phyloP scores from a whole-genome alignment of 805 yeast species.

The Brettanomyces naardenensis region DNA sequence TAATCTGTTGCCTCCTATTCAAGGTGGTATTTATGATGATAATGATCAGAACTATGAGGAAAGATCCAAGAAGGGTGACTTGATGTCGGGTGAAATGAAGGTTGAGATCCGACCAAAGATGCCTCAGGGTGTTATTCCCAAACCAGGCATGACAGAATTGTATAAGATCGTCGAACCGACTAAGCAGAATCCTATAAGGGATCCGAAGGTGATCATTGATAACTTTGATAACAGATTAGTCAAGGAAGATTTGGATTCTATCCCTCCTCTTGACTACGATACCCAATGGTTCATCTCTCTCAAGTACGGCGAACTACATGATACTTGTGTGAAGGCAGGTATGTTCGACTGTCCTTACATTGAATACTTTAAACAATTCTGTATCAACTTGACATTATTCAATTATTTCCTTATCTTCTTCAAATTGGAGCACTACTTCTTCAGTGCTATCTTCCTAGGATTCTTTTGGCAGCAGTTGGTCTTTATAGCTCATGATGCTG shows the following conservation, averaged over 20 bases:
- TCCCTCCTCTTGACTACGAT: slow-evolving; percentile 60
- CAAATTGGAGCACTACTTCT: slow-evolving; percentile 33
- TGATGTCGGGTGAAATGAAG: slow-evolving; percentile 33
- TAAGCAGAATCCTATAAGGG: slow-evolving; percentile 30
- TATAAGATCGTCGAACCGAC: slow-evolving; percentile 25
- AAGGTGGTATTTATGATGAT: slow-evolving; percentile 52
- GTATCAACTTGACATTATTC: slow-evolving; percentile 51
- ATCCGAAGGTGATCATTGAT: slow-evolving; percentile 45
- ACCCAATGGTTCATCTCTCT: slow-evolving; percentile 53
- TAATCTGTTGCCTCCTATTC: slow-evolving; percentile 80
- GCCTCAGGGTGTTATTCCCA: slow-evolving; percentile 39
- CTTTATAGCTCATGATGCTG: slow-evolving; percentile 86
- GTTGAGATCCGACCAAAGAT: slow-evolving; percentile 41
- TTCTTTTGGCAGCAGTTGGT: slow-evolving; percentile 85
- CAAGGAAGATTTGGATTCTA: slow-evolving; percentile 41
- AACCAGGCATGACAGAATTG: slow-evolving; percentile 27
- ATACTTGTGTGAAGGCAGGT: slow-evolving; percentile 45
- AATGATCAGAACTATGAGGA: background rate
- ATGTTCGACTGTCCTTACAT: slow-evolving; percentile 67
- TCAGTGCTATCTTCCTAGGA: slow-evolving; percentile 63
- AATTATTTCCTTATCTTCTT: slow-evolving; percentile 42
- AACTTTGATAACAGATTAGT: slow-evolving; percentile 52
- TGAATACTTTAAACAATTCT: slow-evolving; percentile 61
- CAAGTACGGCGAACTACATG: slow-evolving; percentile 57
- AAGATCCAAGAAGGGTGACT: background rate